phyloP scores from a whole-genome alignment of 148 eudicot species.

The Chenopodium quinoa region DNA sequence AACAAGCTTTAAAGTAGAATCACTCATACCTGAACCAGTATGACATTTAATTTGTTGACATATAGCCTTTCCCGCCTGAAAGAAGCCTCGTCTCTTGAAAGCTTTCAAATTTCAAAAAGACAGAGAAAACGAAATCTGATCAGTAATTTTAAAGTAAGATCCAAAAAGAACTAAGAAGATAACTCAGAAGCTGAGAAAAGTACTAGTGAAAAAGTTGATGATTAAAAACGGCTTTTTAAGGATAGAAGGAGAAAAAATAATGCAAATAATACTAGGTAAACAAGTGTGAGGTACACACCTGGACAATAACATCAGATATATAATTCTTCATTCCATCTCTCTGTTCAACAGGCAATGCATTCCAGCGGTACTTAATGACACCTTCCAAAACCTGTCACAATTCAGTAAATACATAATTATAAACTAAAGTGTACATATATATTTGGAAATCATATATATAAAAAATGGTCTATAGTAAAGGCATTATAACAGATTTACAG shows the following conservation, averaged over 20 bases:
- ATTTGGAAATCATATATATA: neutral
- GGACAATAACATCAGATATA: constrained; percentile 93
- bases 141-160: neutral
- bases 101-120: constrained; percentile 33
- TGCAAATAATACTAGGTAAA: too few relatives aligned
- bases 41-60: constrained; percentile 87
- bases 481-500: neutral
- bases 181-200: neutral
- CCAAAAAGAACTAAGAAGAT: neutral
- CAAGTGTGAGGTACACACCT: constrained; percentile 39
- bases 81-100: constrained; percentile 84
- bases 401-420: neutral
- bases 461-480: neutral
- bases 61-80: constrained; percentile 90
- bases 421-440: neutral
- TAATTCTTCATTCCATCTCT: constrained; percentile 98
- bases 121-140: neutral
- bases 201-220: neutral
- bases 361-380: constrained; percentile 96
- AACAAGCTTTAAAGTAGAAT: neutral
- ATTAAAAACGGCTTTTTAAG: neutral
- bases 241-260: too few relatives aligned
- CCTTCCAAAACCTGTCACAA: constrained; percentile 80
- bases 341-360: constrained; percentile 90
- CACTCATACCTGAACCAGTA: constrained; percentile 81